These are phyloP conservation scores for Gautieria morchelliformis DNA, from an alignment of 768 basidiomycete species.

Conservation along the genomic window DNA sequence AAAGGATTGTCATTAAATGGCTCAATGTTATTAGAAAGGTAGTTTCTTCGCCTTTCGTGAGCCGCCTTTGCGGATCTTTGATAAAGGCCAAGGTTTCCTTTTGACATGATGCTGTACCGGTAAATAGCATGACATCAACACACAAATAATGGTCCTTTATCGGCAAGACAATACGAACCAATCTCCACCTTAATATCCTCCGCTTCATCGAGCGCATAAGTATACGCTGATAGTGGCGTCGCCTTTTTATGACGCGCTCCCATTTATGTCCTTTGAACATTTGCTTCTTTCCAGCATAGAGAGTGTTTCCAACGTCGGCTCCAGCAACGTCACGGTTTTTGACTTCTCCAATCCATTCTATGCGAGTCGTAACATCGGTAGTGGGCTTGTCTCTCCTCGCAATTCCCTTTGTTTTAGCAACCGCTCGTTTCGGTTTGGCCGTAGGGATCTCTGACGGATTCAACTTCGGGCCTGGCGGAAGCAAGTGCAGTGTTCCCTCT, in stretches of 20 bases:
- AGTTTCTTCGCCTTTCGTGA: not conserved
- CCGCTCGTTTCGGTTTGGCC: conserved; percentile 11
- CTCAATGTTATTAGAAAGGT: not conserved
- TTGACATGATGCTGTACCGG: not conserved
- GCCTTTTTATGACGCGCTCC: conserved; percentile 50
- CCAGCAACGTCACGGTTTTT: conserved; percentile 27
- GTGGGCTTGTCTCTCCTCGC: conserved; percentile 20
- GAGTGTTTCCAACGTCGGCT: conserved; percentile 45
- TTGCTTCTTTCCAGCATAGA: conserved; percentile 68
- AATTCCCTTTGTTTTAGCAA: conserved; percentile 8
- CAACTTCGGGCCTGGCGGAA: conserved; percentile 64
- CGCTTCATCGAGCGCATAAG: conserved; percentile 63
- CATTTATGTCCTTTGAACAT: conserved; percentile 96
- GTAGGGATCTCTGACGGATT: conserved; percentile 15
- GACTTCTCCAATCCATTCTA: conserved; percentile 19
- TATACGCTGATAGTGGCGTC: conserved; percentile 37
- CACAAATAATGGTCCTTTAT: not conserved
- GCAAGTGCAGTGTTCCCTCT: conserved; percentile 40
- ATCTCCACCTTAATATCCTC: conserved; percentile 57
- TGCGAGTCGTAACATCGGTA: conserved; percentile 9
- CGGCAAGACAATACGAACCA: conserved; percentile 30
- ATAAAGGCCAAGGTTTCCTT: conserved; percentile 1
- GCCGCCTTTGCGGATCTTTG: not conserved
- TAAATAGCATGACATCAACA: not conserved
- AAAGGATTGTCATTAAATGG: not conserved